Base-by-base conservation (phyloP, 805 yeast genomes). In the Starmerella lactis-condensi region DNA sequence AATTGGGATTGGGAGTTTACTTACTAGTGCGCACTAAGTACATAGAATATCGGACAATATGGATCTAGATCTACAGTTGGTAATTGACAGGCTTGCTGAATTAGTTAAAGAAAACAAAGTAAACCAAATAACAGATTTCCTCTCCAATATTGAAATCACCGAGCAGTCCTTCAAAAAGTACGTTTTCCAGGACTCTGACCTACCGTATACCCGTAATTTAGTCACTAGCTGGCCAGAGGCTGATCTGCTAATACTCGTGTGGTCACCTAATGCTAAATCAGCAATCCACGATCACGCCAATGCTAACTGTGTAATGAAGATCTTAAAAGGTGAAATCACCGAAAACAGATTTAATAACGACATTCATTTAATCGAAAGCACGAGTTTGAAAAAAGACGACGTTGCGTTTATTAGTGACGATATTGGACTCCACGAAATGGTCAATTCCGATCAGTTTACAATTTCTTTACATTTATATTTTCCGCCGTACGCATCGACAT, bases 261-360 rank as follows among this genome's bases (percentile, higher is more conserved):
- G 85, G 85, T 61, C 64, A 31, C 81, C 82, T 1, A 69, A 69
- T 6, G 60, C 62, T 43, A 61, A 69, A 17, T 67, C 76, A 15
- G 62, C 67, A 30, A 68, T 75, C 37, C 85, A 75, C 48, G 79
- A 73, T 50, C 85, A 75, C 43, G 77, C 81, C 14, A 61, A 65
- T 33, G 79, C 82, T 9, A 81, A 75, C 52, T 75, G 85, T 52
- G 62, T 73, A 37, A 73, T 75, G 70, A 74, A 74, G 50, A 58
- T 75, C 27, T 56, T 75, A 38, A 57, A 64, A 42, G 83, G 83
- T 6, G 49, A 53, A 19, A 56, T 75, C 29, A 53, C 54, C 9
- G 85, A 75, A 51, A 60, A 65, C 6, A 53, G 71, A 14, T 73
- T 67, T 43, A 31, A 11, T 11, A 13, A 33, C n/a, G 44, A 43